A percentile compares a stretch with the other conserved stretches of the same genome.
Evolutionary conservation across 345 rosid genomes (phyloP).

Genomic region (Luvunga scandens): DNA sequence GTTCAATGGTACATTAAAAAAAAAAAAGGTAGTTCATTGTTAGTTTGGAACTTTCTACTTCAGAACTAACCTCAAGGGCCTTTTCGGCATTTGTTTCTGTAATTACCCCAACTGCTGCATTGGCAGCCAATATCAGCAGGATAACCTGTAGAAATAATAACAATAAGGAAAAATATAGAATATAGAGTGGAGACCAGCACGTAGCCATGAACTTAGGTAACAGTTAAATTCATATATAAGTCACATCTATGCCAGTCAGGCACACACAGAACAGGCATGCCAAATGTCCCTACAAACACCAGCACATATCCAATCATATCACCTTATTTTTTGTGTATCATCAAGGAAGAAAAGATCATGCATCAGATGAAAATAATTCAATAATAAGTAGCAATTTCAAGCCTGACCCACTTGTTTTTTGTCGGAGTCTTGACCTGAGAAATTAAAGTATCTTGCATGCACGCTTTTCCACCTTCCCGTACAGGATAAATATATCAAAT

Average conservation of each 20-base stretch:
- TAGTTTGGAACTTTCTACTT: not conserved
- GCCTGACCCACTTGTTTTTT: not conserved
- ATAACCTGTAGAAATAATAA: slow-evolving; percentile 57
- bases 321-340: not conserved
- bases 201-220: not conserved
- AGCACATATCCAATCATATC: not conserved
- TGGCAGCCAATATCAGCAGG: slow-evolving; percentile 95
- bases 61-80: slow-evolving; percentile 80
- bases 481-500: not conserved
- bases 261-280: not conserved
- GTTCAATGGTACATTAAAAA: not conserved
- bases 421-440: not conserved
- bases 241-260: not conserved
- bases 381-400: not conserved
- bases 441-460: not conserved
- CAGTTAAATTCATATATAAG: not conserved
- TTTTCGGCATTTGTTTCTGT: slow-evolving; percentile 99
- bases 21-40: not conserved
- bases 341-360: not conserved
- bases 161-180: slow-evolving; percentile 7
- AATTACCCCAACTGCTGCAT: slow-evolving; percentile 97
- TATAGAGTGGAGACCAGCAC: slow-evolving; percentile 12
- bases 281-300: not conserved
- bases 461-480: not conserved
- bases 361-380: not conserved